These are phyloP conservation scores for Phytophthora vignae DNA, from an alignment of 352 stramenopile genomes.

Conservation along the genomic window DNA sequence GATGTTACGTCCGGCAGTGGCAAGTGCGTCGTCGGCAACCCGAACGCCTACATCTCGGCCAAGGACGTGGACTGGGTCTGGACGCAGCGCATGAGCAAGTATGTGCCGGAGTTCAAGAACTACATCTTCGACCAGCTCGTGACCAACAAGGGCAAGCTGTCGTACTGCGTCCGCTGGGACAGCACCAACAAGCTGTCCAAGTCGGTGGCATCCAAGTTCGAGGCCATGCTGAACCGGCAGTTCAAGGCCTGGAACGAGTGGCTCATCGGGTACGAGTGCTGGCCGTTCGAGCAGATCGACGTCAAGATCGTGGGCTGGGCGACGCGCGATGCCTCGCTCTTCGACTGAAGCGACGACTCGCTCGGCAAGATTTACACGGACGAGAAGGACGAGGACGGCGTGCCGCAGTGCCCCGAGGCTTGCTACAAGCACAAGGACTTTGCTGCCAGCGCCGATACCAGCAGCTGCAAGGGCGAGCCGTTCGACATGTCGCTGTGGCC, in stretches of 20 bases:
- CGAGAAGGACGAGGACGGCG: conserved; percentile 23
- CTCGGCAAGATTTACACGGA: conserved; percentile 38
- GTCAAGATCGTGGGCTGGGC: conserved; percentile 56
- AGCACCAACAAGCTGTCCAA: conserved; percentile 54
- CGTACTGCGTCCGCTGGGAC: conserved; percentile 61
- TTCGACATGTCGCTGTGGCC: conserved; percentile 62
- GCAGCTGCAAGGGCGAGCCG: conserved; percentile 42
- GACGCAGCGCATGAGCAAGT: conserved; percentile 28
- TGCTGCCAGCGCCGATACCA: conserved; percentile 41
- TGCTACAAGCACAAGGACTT: conserved; percentile 59
- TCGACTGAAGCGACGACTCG: conserved; percentile 53
- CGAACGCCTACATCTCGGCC: conserved; percentile 27
- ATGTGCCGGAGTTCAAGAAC: conserved; percentile 39
- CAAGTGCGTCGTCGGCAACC: conserved; percentile 37
- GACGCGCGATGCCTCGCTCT: conserved; percentile 41
- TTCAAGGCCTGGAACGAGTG: conserved; percentile 39
- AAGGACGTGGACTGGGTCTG: conserved; percentile 33
- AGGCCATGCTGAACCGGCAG: conserved; percentile 49
- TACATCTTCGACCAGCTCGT: conserved; percentile 61
- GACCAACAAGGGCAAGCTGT: conserved; percentile 37
- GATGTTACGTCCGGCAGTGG: conserved; percentile 31
- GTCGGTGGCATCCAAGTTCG: conserved; percentile 49
- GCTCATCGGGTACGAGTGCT: conserved; percentile 47
- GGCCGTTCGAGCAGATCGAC: conserved; percentile 46
- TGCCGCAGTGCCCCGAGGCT: conserved; percentile 30